Conservation (phyloP, 352 stramenopile species). For the Globisporangium emineosum region DNA sequence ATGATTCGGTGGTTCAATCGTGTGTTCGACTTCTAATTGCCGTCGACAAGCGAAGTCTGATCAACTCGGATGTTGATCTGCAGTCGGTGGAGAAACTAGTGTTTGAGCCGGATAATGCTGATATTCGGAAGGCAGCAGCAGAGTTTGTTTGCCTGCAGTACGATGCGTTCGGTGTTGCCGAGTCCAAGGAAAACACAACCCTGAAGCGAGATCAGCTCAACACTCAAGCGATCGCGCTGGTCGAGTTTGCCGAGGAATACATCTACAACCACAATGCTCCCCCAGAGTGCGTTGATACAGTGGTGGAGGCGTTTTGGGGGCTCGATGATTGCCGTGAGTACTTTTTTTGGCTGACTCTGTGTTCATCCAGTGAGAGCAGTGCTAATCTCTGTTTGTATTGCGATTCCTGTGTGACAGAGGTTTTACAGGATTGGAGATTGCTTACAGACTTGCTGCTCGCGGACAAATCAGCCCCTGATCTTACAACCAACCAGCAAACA, state of each 20-base stretch:
- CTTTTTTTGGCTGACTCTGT: too few species aligned
- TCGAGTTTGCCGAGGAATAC: conserved; percentile 89
- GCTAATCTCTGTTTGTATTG: conserved; percentile 14
- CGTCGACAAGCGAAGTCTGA: conserved; percentile 78
- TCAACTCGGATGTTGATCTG: conserved; percentile 75
- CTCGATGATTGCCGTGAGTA: conserved; percentile 83
- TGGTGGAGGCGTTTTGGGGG: conserved; percentile 85
- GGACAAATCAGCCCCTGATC: conserved; percentile 78
- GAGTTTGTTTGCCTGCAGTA: conserved; percentile 89
- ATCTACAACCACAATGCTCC: conserved; percentile 66
- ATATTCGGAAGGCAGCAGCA: conserved; percentile 76
- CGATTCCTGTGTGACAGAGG: conserved; percentile 45
- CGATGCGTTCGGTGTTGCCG: conserved; percentile 80
- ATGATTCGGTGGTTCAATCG: conserved; percentile 64
- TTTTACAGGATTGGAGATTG: conserved; percentile 78
- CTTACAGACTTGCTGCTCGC: conserved; percentile 69
- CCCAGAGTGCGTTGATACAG: conserved; percentile 54
- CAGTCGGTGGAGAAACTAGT: conserved; percentile 78
- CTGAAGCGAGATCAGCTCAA: conserved; percentile 83
- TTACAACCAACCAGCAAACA: conserved; percentile 78
- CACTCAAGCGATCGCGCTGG: conserved; percentile 83
- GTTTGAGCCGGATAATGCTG: conserved; percentile 64
- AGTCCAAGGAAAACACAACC: conserved; percentile 53
- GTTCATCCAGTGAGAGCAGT: too few species aligned
- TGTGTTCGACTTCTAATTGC: conserved; percentile 75